A percentile compares a stretch with the other conserved stretches of the same genome.
Conservation (phyloP, 208 protist genomes). For the Ichthyophonus hoferi region DNA sequence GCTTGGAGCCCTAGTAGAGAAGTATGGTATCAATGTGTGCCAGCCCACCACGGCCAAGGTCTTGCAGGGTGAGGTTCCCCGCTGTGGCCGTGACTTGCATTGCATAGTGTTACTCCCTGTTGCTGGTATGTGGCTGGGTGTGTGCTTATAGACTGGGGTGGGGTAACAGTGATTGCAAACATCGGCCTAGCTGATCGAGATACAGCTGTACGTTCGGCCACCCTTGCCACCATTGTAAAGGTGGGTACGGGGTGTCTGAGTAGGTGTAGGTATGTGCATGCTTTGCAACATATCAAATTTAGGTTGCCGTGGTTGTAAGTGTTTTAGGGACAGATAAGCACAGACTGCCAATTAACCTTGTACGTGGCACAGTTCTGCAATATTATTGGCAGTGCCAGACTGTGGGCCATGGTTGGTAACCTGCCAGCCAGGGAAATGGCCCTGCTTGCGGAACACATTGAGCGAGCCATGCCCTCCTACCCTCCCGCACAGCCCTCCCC, state of each 20-base stretch:
- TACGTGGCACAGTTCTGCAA: conserved; percentile 2
- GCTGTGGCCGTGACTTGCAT: too few relatives aligned
- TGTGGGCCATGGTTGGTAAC: background rate
- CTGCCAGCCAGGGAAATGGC: background rate
- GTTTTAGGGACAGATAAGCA: too few relatives aligned
- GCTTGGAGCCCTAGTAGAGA: conserved; percentile 30
- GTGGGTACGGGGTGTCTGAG: background rate
- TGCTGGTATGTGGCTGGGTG: background rate
- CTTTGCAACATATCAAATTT: too few relatives aligned
- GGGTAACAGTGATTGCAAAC: background rate
- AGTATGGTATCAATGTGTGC: conserved; percentile 46
- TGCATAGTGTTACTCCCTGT: conserved; percentile 22
- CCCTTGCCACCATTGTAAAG: conserved; percentile 15
- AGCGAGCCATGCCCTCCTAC: too few relatives aligned
- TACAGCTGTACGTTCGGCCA: conserved; percentile 35
- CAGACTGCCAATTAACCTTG: too few relatives aligned
- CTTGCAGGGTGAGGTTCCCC: conserved; percentile 28
- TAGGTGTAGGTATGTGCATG: background rate
- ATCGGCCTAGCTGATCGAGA: conserved; percentile 37
- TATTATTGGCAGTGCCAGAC: background rate
- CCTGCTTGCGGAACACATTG: conserved; percentile 20
- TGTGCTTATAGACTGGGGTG: background rate
- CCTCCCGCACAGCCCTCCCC: background rate
- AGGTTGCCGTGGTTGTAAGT: too few relatives aligned
- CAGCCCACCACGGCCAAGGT: conserved; percentile 22